Evolutionary conservation across 1,139 yeast species (phyloP).

Genomic region (Chernovozyma sophiae-reginae): DNA sequence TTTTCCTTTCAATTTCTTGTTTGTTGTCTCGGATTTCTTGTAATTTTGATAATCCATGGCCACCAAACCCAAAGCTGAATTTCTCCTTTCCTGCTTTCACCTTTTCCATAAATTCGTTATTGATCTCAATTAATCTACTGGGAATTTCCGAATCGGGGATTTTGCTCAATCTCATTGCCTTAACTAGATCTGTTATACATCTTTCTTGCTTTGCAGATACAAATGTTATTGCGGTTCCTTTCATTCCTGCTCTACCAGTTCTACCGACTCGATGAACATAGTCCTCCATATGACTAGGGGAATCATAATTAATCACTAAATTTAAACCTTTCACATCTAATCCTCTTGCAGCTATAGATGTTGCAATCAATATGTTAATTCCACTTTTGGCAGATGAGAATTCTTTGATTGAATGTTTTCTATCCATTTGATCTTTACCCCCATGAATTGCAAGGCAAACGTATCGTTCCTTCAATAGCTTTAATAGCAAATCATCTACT

Average conservation of each 20-base stretch:
- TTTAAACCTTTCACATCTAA: slow-evolving; percentile 81
- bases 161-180: slow-evolving; percentile 58
- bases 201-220: slow-evolving; percentile 63
- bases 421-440: slow-evolving; percentile 83
- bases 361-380: slow-evolving; percentile 69
- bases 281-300: slow-evolving; percentile 92
- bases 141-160: slow-evolving; percentile 43
- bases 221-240: slow-evolving; percentile 77
- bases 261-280: slow-evolving; percentile 96
- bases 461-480: slow-evolving; percentile 54
- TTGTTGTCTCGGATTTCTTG: slow-evolving; percentile 64
- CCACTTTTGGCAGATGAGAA: slow-evolving; percentile 56
- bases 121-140: slow-evolving; percentile 47
- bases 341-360: slow-evolving; percentile 94
- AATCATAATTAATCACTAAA: slow-evolving; percentile 80
- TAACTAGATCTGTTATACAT: slow-evolving; percentile 66
- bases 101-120: slow-evolving; percentile 54
- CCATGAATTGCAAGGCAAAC: slow-evolving; percentile 78
- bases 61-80: slow-evolving; percentile 80
- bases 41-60: slow-evolving; percentile 82
- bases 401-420: slow-evolving; percentile 70
- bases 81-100: slow-evolving; percentile 69
- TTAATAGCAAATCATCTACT: slow-evolving; percentile 67
- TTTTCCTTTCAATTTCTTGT: slow-evolving; percentile 46
- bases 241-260: slow-evolving; percentile 87